These are phyloP conservation scores for Zygosaccharomyces pseudorouxii DNA, from an alignment of 805 yeast genomes.

Conservation along the genomic window DNA sequence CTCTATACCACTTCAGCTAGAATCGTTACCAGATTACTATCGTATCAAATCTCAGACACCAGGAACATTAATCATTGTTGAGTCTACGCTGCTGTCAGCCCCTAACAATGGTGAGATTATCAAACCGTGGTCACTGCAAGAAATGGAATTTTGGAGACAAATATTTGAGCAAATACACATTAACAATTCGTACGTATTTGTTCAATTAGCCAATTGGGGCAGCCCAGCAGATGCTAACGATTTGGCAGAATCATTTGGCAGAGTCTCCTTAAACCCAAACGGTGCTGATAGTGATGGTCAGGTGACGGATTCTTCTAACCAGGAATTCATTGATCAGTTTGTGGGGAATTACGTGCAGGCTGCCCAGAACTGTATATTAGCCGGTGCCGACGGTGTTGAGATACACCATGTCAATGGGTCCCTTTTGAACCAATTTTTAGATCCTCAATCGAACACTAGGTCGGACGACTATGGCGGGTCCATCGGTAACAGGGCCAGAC, in stretches of 20 bases:
- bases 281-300: conserved; percentile 37
- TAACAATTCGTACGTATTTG: conserved; percentile 39
- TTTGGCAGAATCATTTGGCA: conserved; percentile 15
- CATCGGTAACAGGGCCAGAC: conserved; percentile 42
- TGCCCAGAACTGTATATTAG: conserved; percentile 35
- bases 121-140: conserved; percentile 36
- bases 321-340: conserved; percentile 35
- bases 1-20: conserved; percentile 34
- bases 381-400: conserved; percentile 52
- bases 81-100: conserved; percentile 45
- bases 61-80: conserved; percentile 55
- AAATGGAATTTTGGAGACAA: conserved; percentile 43
- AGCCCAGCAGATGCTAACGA: conserved; percentile 37
- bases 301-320: conserved; percentile 30
- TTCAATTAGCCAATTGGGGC: conserved; percentile 49
- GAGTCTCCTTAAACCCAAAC: conserved; percentile 33
- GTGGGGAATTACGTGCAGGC: conserved; percentile 40
- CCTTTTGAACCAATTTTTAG: conserved; percentile 48
- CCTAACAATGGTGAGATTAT: conserved; percentile 30
- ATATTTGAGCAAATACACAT: conserved; percentile 45
- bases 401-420: conserved; percentile 66
- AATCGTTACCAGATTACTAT: conserved; percentile 45
- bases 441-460: conserved; percentile 38
- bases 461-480: conserved; percentile 50
- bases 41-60: conserved; percentile 45